Percentiles rank a stretch among this genome's conserved stretches.
Evolutionary conservation across 106 monocot species (phyloP).

Genomic region (Dendrobium huoshanense): DNA sequence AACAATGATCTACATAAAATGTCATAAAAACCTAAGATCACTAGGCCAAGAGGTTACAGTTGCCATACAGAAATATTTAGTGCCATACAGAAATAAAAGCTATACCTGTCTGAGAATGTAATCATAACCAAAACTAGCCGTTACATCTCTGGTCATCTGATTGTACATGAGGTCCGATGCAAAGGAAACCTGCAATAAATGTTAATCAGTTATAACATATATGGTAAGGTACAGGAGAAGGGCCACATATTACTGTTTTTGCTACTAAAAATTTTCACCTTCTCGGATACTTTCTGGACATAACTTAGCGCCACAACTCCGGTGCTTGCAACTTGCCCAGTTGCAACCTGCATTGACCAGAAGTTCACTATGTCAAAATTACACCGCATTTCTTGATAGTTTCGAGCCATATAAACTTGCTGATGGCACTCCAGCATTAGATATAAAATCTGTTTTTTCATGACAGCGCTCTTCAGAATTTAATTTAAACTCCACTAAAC

Average conservation of each 20-base stretch:
- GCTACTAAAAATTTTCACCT: constrained; percentile 32
- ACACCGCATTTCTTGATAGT: neutral
- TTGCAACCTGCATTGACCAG: constrained; percentile 56
- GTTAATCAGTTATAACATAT: neutral
- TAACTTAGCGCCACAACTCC: constrained; percentile 94
- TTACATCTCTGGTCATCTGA: constrained; percentile 86
- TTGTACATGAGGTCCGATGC: constrained; percentile 99
- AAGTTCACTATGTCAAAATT: neutral
- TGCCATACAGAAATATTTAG: no score
- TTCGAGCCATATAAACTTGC: neutral
- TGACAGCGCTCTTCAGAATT: no score
- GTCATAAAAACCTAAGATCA: no score
- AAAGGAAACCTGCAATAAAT: constrained; percentile 74
- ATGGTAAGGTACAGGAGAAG: neutral
- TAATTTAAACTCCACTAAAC: neutral
- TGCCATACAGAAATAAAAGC: neutral
- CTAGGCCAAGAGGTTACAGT: no score
- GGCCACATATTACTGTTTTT: neutral
- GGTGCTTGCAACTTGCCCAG: constrained; percentile 87
- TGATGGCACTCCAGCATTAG: neutral
- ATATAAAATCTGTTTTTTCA: no score
- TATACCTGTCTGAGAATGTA: constrained; percentile 91
- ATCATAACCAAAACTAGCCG: constrained; percentile 96
- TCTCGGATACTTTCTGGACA: constrained; percentile 98
- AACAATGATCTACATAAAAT: no score